Evolutionary conservation across 2,329 filamentous ascomycete genomes (phyloP), one percentile per base, ranked within the genome.

Genomic region (Cordyceps cicadae): DNA sequence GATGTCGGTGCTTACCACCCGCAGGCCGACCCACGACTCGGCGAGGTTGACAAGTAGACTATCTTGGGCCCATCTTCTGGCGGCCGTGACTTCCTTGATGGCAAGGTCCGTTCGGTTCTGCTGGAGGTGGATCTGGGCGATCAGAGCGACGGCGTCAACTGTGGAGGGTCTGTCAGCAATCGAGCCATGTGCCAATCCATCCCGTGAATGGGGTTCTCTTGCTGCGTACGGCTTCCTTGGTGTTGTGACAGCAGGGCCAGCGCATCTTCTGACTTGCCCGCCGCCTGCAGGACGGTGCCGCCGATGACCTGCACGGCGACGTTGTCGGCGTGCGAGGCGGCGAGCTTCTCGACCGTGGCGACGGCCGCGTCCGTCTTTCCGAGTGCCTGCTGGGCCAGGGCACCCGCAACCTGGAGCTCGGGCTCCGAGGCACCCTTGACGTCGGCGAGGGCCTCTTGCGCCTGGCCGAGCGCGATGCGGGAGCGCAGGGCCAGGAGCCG

Each of bases 1-100:
- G 19, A 15, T 9, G 17, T 19, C 39, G 52, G 17, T 32, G 32
- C 54, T 77, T 82, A 94, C 91, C 75, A 93, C 79, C 73, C 94
- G 83, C 74, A 97, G 75, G 32, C 92, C 92, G 64, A 96, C 89
- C 94, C 93, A 99, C 8, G 90, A 90, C 77, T 99, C 94, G 8
- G 92, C 92, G 66, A 99, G 77, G 75, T 99, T 97, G 65, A 97
- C 90, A 54, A 97, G 79, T 45, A 97, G 78, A 67, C 88, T 96
- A 72, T 97, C 94, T 75, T 99, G 93, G 8, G 93, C 94, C 90
- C 93, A 97, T 75, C 90, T 85, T 72, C 92, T 86, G 41, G 94
- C 94, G 41, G 88, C 85, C 56, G 86, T 79, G 43, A 96, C 92
- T 76, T 97, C 93, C 75, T 96, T 96, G 14, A 92, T 69, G 1